phyloP scores from a whole-genome alignment of 208 protist genomes.

The Trypanosoma melophagium region DNA sequence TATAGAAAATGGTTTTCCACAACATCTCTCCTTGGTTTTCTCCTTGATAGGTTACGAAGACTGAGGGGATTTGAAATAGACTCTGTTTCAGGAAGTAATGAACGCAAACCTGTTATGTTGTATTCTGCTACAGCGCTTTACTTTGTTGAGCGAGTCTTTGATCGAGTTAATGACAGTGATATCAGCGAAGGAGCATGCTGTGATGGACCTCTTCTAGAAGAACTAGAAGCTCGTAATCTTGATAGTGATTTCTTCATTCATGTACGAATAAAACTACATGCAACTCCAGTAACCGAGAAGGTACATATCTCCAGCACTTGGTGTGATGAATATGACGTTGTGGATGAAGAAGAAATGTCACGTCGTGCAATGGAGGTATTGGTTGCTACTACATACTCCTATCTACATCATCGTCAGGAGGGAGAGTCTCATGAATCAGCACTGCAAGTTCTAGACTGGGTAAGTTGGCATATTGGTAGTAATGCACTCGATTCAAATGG shows the following conservation, averaged over 20 bases:
- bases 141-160: slow-evolving; percentile 23
- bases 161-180: slow-evolving; percentile 1
- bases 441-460: slow-evolving; percentile 17
- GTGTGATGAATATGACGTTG: slow-evolving; percentile 1
- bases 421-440: not conserved
- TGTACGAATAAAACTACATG: slow-evolving; percentile 9
- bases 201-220: slow-evolving; percentile 14
- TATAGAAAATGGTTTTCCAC: not conserved
- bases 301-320: not conserved
- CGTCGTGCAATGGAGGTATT: slow-evolving; percentile 19
- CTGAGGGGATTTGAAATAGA: slow-evolving; percentile 12
- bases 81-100: not conserved
- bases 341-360: slow-evolving; percentile 22
- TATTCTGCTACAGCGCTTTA: slow-evolving; percentile 2
- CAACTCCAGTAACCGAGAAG: not conserved
- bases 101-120: not conserved
- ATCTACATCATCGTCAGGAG: not conserved
- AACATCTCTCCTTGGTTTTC: slow-evolving; percentile 9
- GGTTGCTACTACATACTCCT: slow-evolving; percentile 7
- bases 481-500: not conserved
- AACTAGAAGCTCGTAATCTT: slow-evolving; percentile 14
- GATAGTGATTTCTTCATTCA: slow-evolving; percentile 20
- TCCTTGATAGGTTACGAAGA: slow-evolving; percentile 6
- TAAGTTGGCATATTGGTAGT: slow-evolving; percentile 15
- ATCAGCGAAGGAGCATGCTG: not conserved